phyloP scores from a whole-genome alignment of 495 filamentous ascomycete species.

The Aspergillus leporis region DNA sequence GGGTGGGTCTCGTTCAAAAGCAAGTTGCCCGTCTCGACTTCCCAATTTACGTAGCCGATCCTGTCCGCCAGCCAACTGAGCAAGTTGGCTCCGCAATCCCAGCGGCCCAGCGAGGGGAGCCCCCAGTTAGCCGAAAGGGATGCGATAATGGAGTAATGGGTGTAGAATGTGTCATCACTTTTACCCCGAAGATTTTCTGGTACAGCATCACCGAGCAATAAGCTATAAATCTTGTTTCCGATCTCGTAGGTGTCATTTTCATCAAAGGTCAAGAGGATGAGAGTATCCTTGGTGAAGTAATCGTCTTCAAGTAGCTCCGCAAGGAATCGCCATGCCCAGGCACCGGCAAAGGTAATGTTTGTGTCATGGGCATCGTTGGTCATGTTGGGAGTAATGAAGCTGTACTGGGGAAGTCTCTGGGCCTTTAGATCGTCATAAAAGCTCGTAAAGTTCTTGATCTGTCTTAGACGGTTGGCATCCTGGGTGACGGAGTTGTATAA shows the following conservation, averaged over 20 bases:
- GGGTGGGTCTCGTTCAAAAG: conserved; percentile 47
- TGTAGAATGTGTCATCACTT: conserved; percentile 67
- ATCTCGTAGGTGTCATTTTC: conserved; percentile 60
- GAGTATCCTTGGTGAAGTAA: conserved; percentile 67
- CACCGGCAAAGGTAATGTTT: conserved; percentile 58
- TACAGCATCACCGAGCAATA: conserved; percentile 66
- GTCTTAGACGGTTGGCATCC: conserved; percentile 52
- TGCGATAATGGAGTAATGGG: conserved; percentile 69
- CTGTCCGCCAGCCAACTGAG: conserved; percentile 53
- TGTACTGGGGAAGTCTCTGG: conserved; percentile 66
- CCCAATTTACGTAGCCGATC: conserved; percentile 49
- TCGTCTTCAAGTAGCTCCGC: conserved; percentile 59
- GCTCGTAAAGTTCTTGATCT: conserved; percentile 68
- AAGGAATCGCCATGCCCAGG: conserved; percentile 61
- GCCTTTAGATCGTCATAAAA: conserved; percentile 60
- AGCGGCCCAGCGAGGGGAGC: conserved; percentile 60
- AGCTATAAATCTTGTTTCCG: conserved; percentile 55
- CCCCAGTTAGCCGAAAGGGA: conserved; percentile 69
- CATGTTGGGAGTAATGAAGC: conserved; percentile 79
- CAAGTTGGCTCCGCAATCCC: conserved; percentile 67
- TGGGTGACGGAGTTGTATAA: conserved; percentile 59
- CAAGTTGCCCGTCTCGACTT: conserved; percentile 39
- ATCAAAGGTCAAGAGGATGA: conserved; percentile 66
- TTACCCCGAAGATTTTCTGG: conserved; percentile 58
- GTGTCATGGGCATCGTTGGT: conserved; percentile 72